Conservation (phyloP, 176 grass and related monocot species). For the Musa acuminata region DNA sequence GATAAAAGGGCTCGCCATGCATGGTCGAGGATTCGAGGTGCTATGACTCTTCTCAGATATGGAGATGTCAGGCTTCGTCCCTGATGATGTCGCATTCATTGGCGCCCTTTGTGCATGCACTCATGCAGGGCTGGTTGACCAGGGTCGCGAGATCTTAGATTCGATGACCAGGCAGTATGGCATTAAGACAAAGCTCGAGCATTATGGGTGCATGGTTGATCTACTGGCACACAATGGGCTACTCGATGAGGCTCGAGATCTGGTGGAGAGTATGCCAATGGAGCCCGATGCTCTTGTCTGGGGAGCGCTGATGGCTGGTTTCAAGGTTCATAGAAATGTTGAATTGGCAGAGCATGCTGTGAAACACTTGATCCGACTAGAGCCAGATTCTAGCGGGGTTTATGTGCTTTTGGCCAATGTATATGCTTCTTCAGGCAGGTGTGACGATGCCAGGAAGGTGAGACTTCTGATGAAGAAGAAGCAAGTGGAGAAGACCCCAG, state of each 20-base stretch:
- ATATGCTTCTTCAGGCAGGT: neutral
- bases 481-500: neutral
- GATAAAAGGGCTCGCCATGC: slow-evolving; percentile 7
- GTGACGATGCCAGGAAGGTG: neutral
- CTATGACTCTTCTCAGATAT: neutral
- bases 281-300: slow-evolving; percentile 6
- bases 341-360: slow-evolving; percentile 4
- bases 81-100: neutral
- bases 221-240: slow-evolving; percentile 1
- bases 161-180: neutral
- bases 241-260: neutral
- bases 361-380: neutral
- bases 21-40: neutral
- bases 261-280: slow-evolving; percentile 9
- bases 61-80: neutral
- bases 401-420: slow-evolving; percentile 11
- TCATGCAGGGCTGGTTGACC: slow-evolving; percentile 5
- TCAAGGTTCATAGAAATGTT: neutral
- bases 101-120: slow-evolving; percentile 3
- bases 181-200: slow-evolving; percentile 6
- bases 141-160: slow-evolving; percentile 8
- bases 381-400: neutral
- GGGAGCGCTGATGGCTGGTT: slow-evolving; percentile 9
- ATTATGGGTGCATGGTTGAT: slow-evolving; percentile 13
- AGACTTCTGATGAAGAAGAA: slow-evolving; percentile 5